These are phyloP conservation scores for Rutstroemia sp. DNA, from an alignment of 2,329 filamentous ascomycete species.

Conservation along the genomic window DNA sequence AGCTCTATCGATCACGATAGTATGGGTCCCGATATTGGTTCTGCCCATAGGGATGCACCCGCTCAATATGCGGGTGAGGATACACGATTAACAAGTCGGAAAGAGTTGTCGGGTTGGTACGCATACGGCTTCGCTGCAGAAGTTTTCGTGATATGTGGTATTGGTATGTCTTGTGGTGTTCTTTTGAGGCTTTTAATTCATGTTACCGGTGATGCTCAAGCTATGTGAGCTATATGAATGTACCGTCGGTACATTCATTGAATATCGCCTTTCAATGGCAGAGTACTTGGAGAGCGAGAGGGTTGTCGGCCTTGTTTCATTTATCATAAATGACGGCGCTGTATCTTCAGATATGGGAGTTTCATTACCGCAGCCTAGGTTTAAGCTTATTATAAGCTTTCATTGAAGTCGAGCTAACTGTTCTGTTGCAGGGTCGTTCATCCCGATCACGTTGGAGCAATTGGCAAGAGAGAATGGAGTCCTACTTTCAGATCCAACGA, in stretches of 20 bases:
- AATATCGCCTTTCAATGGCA: not conserved
- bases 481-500: conserved; percentile 67
- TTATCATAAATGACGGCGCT: conserved; percentile 1
- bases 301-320: not conserved
- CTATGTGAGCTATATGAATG: not conserved
- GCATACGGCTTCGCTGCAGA: conserved; percentile 94
- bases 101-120: conserved; percentile 92
- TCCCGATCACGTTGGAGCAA: conserved; percentile 91
- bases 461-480: conserved; percentile 89
- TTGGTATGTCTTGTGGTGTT: conserved; percentile 48
- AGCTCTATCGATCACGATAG: conserved; percentile 26
- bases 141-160: conserved; percentile 88
- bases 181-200: not conserved
- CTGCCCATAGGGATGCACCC: conserved; percentile 25
- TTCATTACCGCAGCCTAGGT: conserved; percentile 3
- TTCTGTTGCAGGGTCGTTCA: conserved; percentile 65
- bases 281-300: not conserved
- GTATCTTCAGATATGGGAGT: conserved; percentile 1
- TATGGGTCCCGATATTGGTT: conserved; percentile 30
- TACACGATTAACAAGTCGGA: conserved; percentile 74
- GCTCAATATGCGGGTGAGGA: conserved; percentile 73
- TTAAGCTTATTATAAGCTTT: not conserved
- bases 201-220: not conserved
- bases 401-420: conserved; percentile 11
- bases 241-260: not conserved